phyloP scores from a whole-genome alignment of 2,329 filamentous ascomycete species.

The Xylariales sp. region DNA sequence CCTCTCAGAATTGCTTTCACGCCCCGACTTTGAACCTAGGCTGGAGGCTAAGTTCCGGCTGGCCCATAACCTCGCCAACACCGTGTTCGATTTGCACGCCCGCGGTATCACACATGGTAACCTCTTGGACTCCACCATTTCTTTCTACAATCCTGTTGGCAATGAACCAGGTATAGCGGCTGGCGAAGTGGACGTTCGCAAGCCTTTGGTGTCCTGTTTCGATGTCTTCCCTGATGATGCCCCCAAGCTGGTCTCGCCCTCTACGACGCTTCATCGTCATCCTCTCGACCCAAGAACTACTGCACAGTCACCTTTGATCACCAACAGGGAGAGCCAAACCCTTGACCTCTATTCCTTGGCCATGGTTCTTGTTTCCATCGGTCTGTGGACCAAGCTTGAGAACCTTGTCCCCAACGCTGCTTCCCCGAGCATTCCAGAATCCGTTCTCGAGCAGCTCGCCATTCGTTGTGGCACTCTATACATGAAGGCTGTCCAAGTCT shows the following conservation, averaged over 20 bases:
- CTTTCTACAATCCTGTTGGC: slow-evolving; percentile 53
- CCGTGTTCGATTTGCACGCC: slow-evolving; percentile 69
- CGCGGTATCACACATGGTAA: slow-evolving; percentile 68
- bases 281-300: slow-evolving; percentile 56
- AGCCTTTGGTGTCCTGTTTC: slow-evolving; percentile 68
- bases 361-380: slow-evolving; percentile 69
- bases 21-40: slow-evolving; percentile 54
- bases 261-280: slow-evolving; percentile 56
- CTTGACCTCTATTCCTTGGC: slow-evolving; percentile 71
- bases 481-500: slow-evolving; percentile 69
- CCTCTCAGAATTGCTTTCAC: slow-evolving; percentile 47
- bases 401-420: slow-evolving; percentile 41
- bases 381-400: slow-evolving; percentile 67
- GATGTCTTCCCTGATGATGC: slow-evolving; percentile 62
- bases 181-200: slow-evolving; percentile 56
- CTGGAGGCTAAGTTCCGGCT: slow-evolving; percentile 74
- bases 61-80: slow-evolving; percentile 67
- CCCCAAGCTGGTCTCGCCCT: slow-evolving; percentile 20
- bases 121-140: slow-evolving; percentile 61
- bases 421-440: slow-evolving; percentile 52
- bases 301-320: slow-evolving; percentile 40
- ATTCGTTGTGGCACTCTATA: slow-evolving; percentile 70
- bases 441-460: slow-evolving; percentile 58
- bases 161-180: slow-evolving; percentile 35
- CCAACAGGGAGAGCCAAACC: slow-evolving; percentile 51